Base-by-base conservation (phyloP, 2,329 filamentous ascomycete genomes). In the Diaporthe eres region DNA sequence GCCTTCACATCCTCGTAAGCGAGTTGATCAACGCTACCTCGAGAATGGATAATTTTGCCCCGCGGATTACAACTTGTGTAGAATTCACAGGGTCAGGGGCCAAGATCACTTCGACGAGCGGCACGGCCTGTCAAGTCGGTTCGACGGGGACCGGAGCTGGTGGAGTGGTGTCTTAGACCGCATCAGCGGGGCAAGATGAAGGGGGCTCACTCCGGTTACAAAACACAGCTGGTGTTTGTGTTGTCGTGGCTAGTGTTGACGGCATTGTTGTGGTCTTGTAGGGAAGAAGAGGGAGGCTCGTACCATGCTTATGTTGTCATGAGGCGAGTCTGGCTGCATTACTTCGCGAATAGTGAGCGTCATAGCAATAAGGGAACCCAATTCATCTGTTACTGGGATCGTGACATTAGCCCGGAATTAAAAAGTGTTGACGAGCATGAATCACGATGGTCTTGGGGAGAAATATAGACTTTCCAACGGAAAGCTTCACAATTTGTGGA, bases 41-140 rank as follows among this genome's bases (percentile, higher is more conserved):
- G 37, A 63, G 58, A 10, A 63, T 63, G 37, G 58, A 63, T 19
- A 63, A 44, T 13, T 63, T 44, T 13, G 44, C 58, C 37, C 58
- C 58, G 58, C 10, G 58, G n/a, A 37, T 44, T 2, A 63, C 58
- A 28, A 37, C 44, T 13, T 63, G 58, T 7, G 58, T 37, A 44
- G 58, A 63, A 4, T 63, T 63, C 13, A 63, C 37, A 4, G 58
- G 58, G 9, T 15, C 31, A 7, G 58, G 58, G 10, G 9, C 13
- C 6, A 34, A 8, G 55, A 7, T 58, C 31, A 63, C 58, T 28
- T 19, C 58, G 13, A 19, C 53, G 47, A 10, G 47, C 47, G 19
- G 47, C 47, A 49, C 47, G 53, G 53, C 51, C 13, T 31, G 51
- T 17, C 51, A 25, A 4, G 51, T 25, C 51, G 15, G 25, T 7